These are phyloP conservation scores for Carex littledalei DNA, from an alignment of 176 grass and related monocot genomes.

Conservation along the genomic window DNA sequence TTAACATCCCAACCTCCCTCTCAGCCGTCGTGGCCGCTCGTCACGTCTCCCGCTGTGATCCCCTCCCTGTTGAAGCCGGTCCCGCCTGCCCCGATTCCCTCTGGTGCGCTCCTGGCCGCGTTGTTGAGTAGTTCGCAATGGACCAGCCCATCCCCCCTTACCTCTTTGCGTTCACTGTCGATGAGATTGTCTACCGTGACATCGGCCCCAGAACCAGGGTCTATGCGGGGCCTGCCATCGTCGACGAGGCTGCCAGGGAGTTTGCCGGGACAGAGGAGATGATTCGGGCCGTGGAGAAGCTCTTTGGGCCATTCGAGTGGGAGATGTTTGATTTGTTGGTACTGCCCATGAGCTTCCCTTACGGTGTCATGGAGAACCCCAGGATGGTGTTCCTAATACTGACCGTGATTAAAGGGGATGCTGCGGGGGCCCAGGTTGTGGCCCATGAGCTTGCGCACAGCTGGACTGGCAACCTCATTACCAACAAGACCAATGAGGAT, in stretches of 20 bases:
- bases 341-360: conserved; percentile 83
- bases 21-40: conserved; percentile 73
- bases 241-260: conserved; percentile 78
- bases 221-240: conserved; percentile 45
- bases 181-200: conserved; percentile 57
- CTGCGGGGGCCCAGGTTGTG: conserved; percentile 68
- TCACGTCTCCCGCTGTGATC: conserved; percentile 48
- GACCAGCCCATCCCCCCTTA: conserved; percentile 81
- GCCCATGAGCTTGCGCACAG: conserved; percentile 94
- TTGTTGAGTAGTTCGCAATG: conserved; percentile 88
- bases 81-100: conserved; percentile 48
- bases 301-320: conserved; percentile 93
- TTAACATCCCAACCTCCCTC: conserved; percentile 67
- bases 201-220: conserved; percentile 80
- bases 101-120: conserved; percentile 59
- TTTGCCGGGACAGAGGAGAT: conserved; percentile 88
- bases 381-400: conserved; percentile 90
- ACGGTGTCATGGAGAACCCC: conserved; percentile 87
- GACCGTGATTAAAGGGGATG: conserved; percentile 67
- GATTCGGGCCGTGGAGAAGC: conserved; percentile 61
- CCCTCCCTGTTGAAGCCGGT: conserved; percentile 36
- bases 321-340: conserved; percentile 87
- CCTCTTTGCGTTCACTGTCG: conserved; percentile 84
- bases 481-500: conserved; percentile 94
- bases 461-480: conserved; percentile 89